Evolutionary conservation across 2,329 filamentous ascomycete species (phyloP).

Genomic region (Coniochaeta sp.): DNA sequence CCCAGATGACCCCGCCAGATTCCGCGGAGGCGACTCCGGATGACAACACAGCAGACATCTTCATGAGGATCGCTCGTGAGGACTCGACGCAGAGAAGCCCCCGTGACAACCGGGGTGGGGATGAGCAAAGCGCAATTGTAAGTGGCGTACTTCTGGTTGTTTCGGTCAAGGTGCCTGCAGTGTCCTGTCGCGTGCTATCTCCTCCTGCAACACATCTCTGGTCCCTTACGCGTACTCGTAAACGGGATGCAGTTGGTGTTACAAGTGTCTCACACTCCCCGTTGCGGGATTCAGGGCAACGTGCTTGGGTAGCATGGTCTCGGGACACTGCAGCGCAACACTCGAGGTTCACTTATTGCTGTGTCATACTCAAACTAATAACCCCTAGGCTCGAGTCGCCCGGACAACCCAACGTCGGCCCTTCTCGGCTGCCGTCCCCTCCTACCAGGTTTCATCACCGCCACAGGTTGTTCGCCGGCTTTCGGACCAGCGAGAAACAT

Average conservation of each 20-base stretch:
- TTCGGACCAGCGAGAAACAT: constrained; percentile 49
- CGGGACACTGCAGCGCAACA: neutral
- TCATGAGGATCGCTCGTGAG: constrained; percentile 51
- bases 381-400: constrained; percentile 37
- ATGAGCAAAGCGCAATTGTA: constrained; percentile 37
- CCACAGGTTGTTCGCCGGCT: constrained; percentile 44
- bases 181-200: no score
- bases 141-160: constrained; percentile 28
- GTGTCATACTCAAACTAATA: constrained; percentile 16
- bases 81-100: constrained; percentile 33
- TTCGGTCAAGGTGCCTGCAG: no score
- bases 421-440: constrained; percentile 42
- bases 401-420: constrained; percentile 44
- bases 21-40: constrained; percentile 31
- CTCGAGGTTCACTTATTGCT: no score
- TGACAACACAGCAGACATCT: constrained; percentile 52
- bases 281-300: neutral
- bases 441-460: constrained; percentile 43
- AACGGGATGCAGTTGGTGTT: neutral
- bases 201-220: neutral
- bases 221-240: neutral
- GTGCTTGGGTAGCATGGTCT: neutral
- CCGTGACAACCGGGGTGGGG: constrained; percentile 24
- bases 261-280: neutral
- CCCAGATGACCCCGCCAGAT: constrained; percentile 33